Conservation (phyloP, 2,329 filamentous ascomycete genomes). For the Aureobasidium sp. region DNA sequence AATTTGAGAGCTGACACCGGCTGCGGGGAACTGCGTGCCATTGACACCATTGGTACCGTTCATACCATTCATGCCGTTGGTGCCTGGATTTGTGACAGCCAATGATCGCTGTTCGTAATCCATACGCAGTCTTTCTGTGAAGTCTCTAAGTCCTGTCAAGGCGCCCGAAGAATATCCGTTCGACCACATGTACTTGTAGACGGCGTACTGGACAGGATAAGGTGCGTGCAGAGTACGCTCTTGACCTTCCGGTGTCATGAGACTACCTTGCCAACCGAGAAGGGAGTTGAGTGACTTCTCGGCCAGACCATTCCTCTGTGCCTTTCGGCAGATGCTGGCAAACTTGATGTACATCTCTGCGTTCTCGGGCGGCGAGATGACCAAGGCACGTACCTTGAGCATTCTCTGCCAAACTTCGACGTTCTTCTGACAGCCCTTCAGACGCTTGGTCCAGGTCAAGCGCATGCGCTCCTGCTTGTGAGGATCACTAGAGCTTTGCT, state of each 20-base stretch:
- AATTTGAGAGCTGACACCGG: conserved; percentile 20
- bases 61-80: conserved; percentile 39
- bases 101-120: conserved; percentile 44
- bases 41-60: conserved; percentile 35
- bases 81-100: conserved; percentile 24
- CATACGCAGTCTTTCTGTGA: conserved; percentile 53
- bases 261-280: conserved; percentile 48
- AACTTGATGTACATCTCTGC: conserved; percentile 99
- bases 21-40: conserved; percentile 29
- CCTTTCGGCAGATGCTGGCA: conserved; percentile 95
- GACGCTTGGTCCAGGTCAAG: conserved; percentile 87
- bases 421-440: conserved; percentile 92
- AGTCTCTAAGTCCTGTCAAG: conserved; percentile 54
- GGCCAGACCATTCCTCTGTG: conserved; percentile 84
- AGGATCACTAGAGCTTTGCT: conserved; percentile 71
- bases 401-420: conserved; percentile 98
- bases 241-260: conserved; percentile 55
- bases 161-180: conserved; percentile 60
- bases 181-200: conserved; percentile 95
- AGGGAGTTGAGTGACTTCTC: conserved; percentile 91
- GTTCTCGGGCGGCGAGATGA: conserved; percentile 86
- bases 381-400: conserved; percentile 86
- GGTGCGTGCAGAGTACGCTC: conserved; percentile 41
- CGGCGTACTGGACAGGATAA: conserved; percentile 89
- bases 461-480: conserved; percentile 88